Base-by-base conservation (phyloP, 768 basidiomycete species). In the Mycena leptocephala region DNA sequence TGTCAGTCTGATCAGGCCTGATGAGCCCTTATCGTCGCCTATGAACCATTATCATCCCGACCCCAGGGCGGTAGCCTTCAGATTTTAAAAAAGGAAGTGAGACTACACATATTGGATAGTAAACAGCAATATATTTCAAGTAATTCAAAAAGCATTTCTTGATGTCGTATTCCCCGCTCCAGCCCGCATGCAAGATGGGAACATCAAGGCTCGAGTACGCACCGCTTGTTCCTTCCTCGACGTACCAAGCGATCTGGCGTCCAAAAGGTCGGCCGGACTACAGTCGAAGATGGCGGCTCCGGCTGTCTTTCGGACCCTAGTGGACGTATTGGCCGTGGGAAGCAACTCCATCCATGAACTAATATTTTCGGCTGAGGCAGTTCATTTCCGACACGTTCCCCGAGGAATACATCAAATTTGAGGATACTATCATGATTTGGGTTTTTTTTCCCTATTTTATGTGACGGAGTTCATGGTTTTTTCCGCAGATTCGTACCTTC, bases 361-460 rank as follows among this genome's bases (percentile, higher is more conserved):
- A 11, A 22, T 35, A 18, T 39, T 48, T 33, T n/a, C 62, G 62
- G 4, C 61, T 73, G 28, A 43, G 72, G 9, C 24, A 46, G 30
- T 73, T 73, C n/a, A 39, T 73, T 24, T 37, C 53, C 18, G 72
- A 53, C 11, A 43, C 32, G 30, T 67, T 35, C 55, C 72, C 64
- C 10, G 72, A 73, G 22, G 72, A 67, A 26, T 13, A 35, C 22
- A 72, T 72, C 33, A 37, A 14, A 26, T 55, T 64, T n/a, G 70
- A 72, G 33, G 64, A 67, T 22, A 65, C 72, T 10, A 64, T 72
- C 28, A 35, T 65, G 71, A 62, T 65, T 9, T 6, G 62, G 61
- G 28, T n/a, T 7, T 62, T 58, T 43, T 37, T 35, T 13, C 28
- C n/a, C n/a, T n/a, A n/a, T n/a, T n/a, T n/a, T n/a, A n/a, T n/a